A percentile compares a stretch with the other conserved stretches of the same genome.
Evolutionary conservation across 2,329 filamentous ascomycete species (phyloP).

Genomic region (Fusarium domesticum): DNA sequence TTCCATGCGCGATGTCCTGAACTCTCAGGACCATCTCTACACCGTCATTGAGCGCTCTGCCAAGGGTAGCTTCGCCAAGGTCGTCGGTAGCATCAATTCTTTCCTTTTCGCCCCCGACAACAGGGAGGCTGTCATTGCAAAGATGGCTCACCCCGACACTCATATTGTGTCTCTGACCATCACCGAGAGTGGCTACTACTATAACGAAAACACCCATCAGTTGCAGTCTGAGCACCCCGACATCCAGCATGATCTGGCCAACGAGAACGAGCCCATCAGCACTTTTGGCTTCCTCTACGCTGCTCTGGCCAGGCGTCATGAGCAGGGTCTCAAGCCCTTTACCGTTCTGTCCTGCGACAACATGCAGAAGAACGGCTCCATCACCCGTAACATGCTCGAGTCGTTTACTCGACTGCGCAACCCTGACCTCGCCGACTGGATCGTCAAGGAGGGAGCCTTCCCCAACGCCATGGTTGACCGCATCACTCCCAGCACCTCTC

Average conservation of each 20-base stretch:
- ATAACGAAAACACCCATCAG: constrained; percentile 57
- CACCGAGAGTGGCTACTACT: constrained; percentile 56
- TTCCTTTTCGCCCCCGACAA: constrained; percentile 52
- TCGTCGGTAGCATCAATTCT: constrained; percentile 51
- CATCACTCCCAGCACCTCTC: constrained; percentile 50
- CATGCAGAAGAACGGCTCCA: constrained; percentile 56
- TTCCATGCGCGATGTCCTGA: constrained; percentile 49
- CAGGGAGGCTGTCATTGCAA: constrained; percentile 50
- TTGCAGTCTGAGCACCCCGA: constrained; percentile 47
- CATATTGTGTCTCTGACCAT: constrained; percentile 55
- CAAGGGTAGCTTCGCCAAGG: constrained; percentile 45
- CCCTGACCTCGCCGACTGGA: constrained; percentile 49
- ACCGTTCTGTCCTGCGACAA: constrained; percentile 56
- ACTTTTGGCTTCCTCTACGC: constrained; percentile 53
- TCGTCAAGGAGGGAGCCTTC: constrained; percentile 46
- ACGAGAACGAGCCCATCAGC: constrained; percentile 43
- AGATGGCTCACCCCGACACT: constrained; percentile 54
- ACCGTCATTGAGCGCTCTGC: constrained; percentile 54
- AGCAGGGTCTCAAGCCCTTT: constrained; percentile 48
- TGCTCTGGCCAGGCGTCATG: constrained; percentile 45
- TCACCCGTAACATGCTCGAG: constrained; percentile 50
- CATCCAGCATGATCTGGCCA: constrained; percentile 47
- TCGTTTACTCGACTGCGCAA: constrained; percentile 48
- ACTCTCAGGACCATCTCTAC: constrained; percentile 50
- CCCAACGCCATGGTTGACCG: constrained; percentile 56